Base-by-base conservation (phyloP, 495 filamentous ascomycete genomes). In the Podospora conica region DNA sequence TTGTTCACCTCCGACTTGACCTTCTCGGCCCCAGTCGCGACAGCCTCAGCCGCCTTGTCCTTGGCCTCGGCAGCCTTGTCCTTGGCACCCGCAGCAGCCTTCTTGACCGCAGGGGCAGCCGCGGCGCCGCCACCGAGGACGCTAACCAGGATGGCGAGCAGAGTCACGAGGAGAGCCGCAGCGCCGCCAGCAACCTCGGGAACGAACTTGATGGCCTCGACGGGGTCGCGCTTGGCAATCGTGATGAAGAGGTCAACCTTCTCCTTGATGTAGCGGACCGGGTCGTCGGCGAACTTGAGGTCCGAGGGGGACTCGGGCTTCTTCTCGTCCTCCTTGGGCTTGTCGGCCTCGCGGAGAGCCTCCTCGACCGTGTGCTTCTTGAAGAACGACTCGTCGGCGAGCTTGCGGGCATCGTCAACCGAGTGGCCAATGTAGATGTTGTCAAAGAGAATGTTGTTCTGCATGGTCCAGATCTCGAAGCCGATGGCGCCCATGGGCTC, bases 371-470 rank as follows among this genome's bases (percentile, higher is more conserved):
- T 81, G 77, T 88, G 83, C 90, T 99, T 99, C 80, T 94, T 80
- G 78, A 93, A 90, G 80, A 93, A 99, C 68, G 92, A 95, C 84
- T 96, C 91, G 59, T 90, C 80, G 77, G 94, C 89, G 70, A 99
- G 83, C 81, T 93, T 90, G 79, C 89, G 87, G 66, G 96, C 96
- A 70, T 99, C 96, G 75, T 90, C 92, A 70, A 91, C 78, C 55
- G 96, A 99, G 88, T 99, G 96, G 69, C 96, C 96, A 79, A 99
- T 90, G 86, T 98, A 99, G 85, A 99, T 92, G 88, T 99, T 99
- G 87, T 98, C 92, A 74, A 99, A 99, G 71, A 97, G 88, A 69
- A 98, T 97, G 78, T 97, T 91, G 79, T 88, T 96, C 76, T 97
- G 95, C 95, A 98, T 98, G 72, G 96, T 98, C 95, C 95, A 98